A percentile compares a stretch with the other conserved stretches of the same genome.
Evolutionary conservation across 148 eudicot genomes (phyloP).

Genomic region (Polygonum aviculare): DNA sequence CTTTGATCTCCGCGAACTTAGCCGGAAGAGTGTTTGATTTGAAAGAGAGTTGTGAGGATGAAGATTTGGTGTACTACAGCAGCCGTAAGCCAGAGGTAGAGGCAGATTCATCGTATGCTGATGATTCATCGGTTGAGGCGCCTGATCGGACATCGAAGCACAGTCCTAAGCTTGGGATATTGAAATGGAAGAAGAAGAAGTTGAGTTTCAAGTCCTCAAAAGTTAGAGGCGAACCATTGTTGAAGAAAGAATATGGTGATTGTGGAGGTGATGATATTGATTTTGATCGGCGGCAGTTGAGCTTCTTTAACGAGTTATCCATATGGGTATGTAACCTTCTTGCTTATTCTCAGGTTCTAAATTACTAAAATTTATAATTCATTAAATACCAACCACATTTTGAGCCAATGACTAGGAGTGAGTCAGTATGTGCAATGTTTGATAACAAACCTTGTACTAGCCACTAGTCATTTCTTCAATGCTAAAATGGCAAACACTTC

Average conservation of each 20-base stretch:
- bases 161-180: conserved; percentile 37
- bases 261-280: conserved; percentile 91
- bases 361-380: too few relatives aligned
- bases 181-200: conserved; percentile 57
- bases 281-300: conserved; percentile 63
- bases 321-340: conserved; percentile 26
- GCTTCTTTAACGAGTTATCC: conserved; percentile 47
- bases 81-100: conserved; percentile 47
- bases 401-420: too few relatives aligned
- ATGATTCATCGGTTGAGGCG: conserved; percentile 15
- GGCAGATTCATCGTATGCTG: conserved; percentile 34
- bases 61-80: conserved; percentile 52
- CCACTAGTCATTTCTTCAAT: too few relatives aligned
- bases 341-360: not conserved
- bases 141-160: conserved; percentile 23
- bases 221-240: conserved; percentile 65
- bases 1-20: conserved; percentile 49
- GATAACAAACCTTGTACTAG: too few relatives aligned
- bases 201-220: conserved; percentile 57
- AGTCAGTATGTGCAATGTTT: too few relatives aligned
- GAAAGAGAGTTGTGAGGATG: conserved; percentile 29
- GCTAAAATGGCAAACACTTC: too few relatives aligned
- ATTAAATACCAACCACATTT: too few relatives aligned
- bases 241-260: conserved; percentile 55
- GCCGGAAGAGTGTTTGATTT: conserved; percentile 33